A percentile compares a stretch with the other conserved stretches of the same genome.
Evolutionary conservation across 495 filamentous ascomycete genomes (phyloP).

Genomic region (Achaetomiella virescens): DNA sequence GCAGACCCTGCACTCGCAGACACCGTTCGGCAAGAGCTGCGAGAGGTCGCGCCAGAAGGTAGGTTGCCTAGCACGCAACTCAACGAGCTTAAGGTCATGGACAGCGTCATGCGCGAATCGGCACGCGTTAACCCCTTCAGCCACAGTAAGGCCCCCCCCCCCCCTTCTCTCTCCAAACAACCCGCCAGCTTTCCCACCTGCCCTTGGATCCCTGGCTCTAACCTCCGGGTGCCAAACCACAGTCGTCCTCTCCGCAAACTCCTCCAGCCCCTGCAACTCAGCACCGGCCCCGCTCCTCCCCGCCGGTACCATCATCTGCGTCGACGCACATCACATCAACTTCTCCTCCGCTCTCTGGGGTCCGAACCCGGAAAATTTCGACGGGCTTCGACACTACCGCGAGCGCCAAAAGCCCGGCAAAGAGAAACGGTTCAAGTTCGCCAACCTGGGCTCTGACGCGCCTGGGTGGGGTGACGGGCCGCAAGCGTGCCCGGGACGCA

Average conservation of each 20-base stretch:
- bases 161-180: too few species aligned
- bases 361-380: neutral
- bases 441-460: neutral
- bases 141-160: too few species aligned
- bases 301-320: neutral
- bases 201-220: too few species aligned
- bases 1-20: neutral
- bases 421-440: neutral
- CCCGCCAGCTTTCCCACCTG: too few species aligned
- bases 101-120: conserved; percentile 14
- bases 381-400: neutral
- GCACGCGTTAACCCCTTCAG: conserved; percentile 11
- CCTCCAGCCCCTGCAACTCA: neutral
- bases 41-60: neutral
- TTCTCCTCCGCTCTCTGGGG: neutral
- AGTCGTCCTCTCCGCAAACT: neutral
- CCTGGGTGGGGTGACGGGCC: neutral
- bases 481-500: neutral
- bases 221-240: neutral
- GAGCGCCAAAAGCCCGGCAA: neutral
- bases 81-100: conserved; percentile 8
- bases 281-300: neutral
- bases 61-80: neutral
- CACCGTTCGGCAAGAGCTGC: neutral
- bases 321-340: neutral